Evolutionary conservation across 2,329 filamentous ascomycete genomes (phyloP).

Genomic region (Aureobasidium musti): DNA sequence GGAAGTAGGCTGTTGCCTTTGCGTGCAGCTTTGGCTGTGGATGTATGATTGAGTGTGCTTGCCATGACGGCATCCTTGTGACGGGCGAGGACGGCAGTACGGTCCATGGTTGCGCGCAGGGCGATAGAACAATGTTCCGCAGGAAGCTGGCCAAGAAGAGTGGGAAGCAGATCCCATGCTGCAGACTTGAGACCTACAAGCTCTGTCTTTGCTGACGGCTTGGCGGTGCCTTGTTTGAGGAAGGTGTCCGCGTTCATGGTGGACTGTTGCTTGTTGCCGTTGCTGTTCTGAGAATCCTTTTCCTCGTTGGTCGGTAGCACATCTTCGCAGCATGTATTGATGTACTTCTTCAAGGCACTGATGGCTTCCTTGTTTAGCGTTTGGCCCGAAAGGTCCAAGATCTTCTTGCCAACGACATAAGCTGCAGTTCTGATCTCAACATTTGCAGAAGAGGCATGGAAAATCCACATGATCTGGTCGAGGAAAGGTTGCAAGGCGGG

Average conservation of each 20-base stretch:
- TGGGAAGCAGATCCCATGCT: conserved; percentile 63
- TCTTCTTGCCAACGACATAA: conserved; percentile 60
- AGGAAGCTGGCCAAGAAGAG: conserved; percentile 63
- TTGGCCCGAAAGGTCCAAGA: conserved; percentile 65
- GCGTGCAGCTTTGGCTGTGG: conserved; percentile 53
- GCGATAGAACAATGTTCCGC: conserved; percentile 69
- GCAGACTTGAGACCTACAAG: conserved; percentile 56
- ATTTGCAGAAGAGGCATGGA: conserved; percentile 56
- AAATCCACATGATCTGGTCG: conserved; percentile 72
- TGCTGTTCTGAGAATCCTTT: conserved; percentile 46
- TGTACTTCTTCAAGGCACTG: conserved; percentile 61
- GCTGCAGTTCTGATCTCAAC: conserved; percentile 59
- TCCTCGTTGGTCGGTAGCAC: conserved; percentile 54
- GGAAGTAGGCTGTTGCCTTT: conserved; percentile 73
- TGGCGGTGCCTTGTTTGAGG: conserved; percentile 47
- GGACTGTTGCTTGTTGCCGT: conserved; percentile 40
- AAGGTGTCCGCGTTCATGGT: conserved; percentile 72
- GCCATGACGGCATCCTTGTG: conserved; percentile 74
- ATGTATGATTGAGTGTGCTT: conserved; percentile 76
- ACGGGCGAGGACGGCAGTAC: conserved; percentile 71
- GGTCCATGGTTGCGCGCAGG: conserved; percentile 73
- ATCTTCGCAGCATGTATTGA: conserved; percentile 73
- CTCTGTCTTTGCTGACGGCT: conserved; percentile 34
- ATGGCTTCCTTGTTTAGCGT: conserved; percentile 67
- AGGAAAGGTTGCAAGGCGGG: conserved; percentile 65